Evolutionary conservation across 1,139 yeast genomes (phyloP), one percentile per base, ranked within the genome.

Genomic region (Starmera stellimalicola): DNA sequence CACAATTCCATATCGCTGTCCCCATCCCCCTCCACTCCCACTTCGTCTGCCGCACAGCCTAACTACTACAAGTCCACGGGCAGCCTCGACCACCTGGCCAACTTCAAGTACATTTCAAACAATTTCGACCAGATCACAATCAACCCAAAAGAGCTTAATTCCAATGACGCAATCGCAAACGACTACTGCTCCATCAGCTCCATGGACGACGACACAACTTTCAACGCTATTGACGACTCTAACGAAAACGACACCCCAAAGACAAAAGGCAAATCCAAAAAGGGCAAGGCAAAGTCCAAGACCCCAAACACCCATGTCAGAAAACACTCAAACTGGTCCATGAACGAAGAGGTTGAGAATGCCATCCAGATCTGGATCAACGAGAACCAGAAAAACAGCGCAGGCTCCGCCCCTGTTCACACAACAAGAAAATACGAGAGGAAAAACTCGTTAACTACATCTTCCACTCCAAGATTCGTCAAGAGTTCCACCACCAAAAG

Each of bases 301-400:
- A n/a, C 26, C 6, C 18, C 20, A 16, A 16, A 17, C 7, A n/a
- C 15, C 15, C 11, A 23, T 6, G 27, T 14, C 18, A 16, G 31
- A 19, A 15, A 20, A 19, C 14, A 20, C 8, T 30, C 19, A 23
- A 42, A 37, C 18, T 45, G 50, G 52, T 33, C 38, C 9, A 44
- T 43, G 42, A 45, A 43, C 29, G 47, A 43, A 16, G 51, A 46
- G 18, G 37, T 47, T 11, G 40, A 47, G 18, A 32, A 37, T 23
- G 49, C 45, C 3, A 43, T 47, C n/a, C 41, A 37, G 6, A 38
- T 34, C 7, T 46, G 49, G 47, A 33, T 44, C 14, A 35, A 32
- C n/a, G 42, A 47, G 31, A 45, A 39, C 24, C 45, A 47, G 30
- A 30, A 26, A 17, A 37, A 31, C 18, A 14, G 26, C 26, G 30